A percentile compares a stretch with the other conserved stretches of the same genome.
phyloP scores from a whole-genome alignment of 73 alveolate species.

The Tetrahymena malaccensis region DNA sequence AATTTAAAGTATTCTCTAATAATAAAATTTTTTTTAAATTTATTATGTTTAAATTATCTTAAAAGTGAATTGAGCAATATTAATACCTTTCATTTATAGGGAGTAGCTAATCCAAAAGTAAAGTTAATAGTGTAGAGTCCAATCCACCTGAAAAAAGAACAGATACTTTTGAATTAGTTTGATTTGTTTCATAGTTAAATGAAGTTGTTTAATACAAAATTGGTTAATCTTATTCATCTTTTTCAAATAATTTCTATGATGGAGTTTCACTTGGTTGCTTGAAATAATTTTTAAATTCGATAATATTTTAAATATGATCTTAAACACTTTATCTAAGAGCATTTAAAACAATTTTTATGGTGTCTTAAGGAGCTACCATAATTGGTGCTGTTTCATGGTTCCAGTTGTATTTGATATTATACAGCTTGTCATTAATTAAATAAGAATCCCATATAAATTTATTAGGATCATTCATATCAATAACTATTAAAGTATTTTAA shows the following conservation, averaged over 20 bases:
- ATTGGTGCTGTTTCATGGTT: not conserved
- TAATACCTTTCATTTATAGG: constrained; percentile 34
- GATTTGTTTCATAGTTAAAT: not conserved
- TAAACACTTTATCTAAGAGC: not conserved
- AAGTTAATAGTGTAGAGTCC: constrained; percentile 80
- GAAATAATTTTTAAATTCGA: not conserved
- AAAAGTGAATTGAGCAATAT: too few species aligned
- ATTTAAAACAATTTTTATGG: not conserved
- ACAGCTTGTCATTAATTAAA: not conserved
- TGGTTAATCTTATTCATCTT: not conserved
- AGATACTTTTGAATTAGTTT: not conserved
- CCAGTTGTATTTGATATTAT: not conserved
- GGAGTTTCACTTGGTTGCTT: not conserved
- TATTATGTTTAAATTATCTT: too few species aligned
- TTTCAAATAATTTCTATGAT: not conserved
- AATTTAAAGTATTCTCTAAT: too few species aligned
- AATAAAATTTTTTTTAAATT: too few species aligned
- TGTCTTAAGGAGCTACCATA: not conserved
- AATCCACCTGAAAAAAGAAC: constrained; percentile 90
- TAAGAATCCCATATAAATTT: not conserved
- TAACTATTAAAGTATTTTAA: constrained; percentile 44
- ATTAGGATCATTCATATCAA: constrained; percentile 38
- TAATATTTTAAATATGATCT: not conserved
- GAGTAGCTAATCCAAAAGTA: constrained; percentile 49
- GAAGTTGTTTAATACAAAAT: not conserved